phyloP scores from a whole-genome alignment of 768 basidiomycete species.

The Cubamyces sp. region DNA sequence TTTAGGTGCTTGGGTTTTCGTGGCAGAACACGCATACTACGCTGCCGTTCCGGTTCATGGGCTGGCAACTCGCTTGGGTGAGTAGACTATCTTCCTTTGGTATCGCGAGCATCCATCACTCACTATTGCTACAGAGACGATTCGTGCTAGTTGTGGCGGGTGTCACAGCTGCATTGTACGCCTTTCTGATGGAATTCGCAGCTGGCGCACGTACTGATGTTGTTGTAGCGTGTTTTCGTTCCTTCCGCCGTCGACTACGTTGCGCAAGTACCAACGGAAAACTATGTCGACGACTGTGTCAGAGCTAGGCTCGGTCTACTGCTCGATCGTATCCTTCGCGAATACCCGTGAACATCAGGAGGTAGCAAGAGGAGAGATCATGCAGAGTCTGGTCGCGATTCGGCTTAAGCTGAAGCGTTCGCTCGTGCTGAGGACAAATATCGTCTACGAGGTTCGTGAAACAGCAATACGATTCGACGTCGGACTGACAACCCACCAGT shows the following conservation, averaged over 20 bases:
- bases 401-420: conserved; percentile 73
- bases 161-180: conserved; percentile 78
- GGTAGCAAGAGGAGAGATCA: conserved; percentile 55
- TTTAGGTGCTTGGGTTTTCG: conserved; percentile 72
- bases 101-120: background rate
- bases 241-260: conserved; percentile 75
- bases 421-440: conserved; percentile 56
- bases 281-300: conserved; percentile 68
- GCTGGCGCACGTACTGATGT: no score
- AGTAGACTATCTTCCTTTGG: conserved; percentile 12
- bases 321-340: conserved; percentile 74
- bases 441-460: conserved; percentile 62
- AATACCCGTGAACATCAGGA: conserved; percentile 51
- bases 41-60: conserved; percentile 55
- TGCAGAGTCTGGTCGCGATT: conserved; percentile 72
- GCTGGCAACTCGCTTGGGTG: conserved; percentile 76
- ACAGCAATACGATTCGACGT: conserved; percentile 2
- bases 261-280: conserved; percentile 72
- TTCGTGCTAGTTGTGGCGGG: conserved; percentile 73
- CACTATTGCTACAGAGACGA: conserved; percentile 48
- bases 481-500: conserved; percentile 42
- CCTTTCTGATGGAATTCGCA: no score
- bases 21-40: conserved; percentile 61
- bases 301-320: conserved; percentile 74
- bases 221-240: conserved; percentile 66